Conservation (phyloP, 2,329 filamentous ascomycete species). For the Trichothecium sympodiale region DNA sequence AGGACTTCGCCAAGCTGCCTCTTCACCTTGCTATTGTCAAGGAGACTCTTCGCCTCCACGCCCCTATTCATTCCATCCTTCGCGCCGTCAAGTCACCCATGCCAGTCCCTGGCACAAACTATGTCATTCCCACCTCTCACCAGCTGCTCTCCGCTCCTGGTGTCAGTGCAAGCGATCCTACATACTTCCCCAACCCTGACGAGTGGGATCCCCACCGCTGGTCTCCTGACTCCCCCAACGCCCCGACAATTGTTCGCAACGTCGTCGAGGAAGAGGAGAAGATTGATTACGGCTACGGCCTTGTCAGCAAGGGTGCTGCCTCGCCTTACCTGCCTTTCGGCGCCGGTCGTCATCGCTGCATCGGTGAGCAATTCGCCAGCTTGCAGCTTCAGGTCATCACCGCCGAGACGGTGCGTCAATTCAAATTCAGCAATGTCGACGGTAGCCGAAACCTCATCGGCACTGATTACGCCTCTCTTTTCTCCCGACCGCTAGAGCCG, state of each 20-base stretch:
- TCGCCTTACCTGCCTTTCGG: slow-evolving; percentile 93
- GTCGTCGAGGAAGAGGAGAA: slow-evolving; percentile 49
- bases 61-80: slow-evolving; percentile 91
- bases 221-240: slow-evolving; percentile 54
- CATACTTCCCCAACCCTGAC: slow-evolving; percentile 73
- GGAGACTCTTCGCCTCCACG: slow-evolving; percentile 83
- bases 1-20: slow-evolving; percentile 66
- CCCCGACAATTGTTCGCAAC: slow-evolving; percentile 31
- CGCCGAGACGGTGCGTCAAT: slow-evolving; percentile 62
- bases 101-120: slow-evolving; percentile 71
- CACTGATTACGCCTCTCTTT: slow-evolving; percentile 60
- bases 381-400: slow-evolving; percentile 81
- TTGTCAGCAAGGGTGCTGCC: slow-evolving; percentile 80
- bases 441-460: slow-evolving; percentile 58
- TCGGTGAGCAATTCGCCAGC: slow-evolving; percentile 94
- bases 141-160: slow-evolving; percentile 77
- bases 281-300: slow-evolving; percentile 86
- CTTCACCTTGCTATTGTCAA: slow-evolving; percentile 79
- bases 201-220: slow-evolving; percentile 88
- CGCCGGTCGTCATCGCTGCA: slow-evolving; percentile 85
- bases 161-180: slow-evolving; percentile 59
- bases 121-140: slow-evolving; percentile 70
- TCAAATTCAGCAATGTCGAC: slow-evolving; percentile 69
- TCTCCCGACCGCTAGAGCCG: slow-evolving; percentile 62
- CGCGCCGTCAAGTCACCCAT: slow-evolving; percentile 85